Evolutionary conservation across 225 moss, liverwort and hornwort species (phyloP), one percentile per base, ranked within the genome.

Genomic region (Neckera pumila): DNA sequence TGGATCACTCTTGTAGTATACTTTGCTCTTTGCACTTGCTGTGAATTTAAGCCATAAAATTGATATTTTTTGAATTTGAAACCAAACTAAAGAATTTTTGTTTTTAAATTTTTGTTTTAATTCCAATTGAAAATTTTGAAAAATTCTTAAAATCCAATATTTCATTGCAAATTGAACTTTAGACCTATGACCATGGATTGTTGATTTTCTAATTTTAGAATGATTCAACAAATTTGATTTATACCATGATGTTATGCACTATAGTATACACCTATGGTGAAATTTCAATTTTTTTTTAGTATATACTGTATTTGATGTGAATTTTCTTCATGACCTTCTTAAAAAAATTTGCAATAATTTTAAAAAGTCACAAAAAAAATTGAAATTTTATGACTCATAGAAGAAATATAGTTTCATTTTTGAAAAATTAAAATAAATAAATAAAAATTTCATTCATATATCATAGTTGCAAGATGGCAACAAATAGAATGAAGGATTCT

Each of bases 1-100:
- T 0, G 0, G 4, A 62, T 62, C 31, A 12, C 3, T 3, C 3
- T 65, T 36, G 3, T 10, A 36, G n/a, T n/a, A 7, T 13, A 23
- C 40, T 40, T 70, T n/a, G 12, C 1, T 69, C 1, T 23, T 70
- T 40, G 1, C 3, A 70, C 8, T 70, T 40, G 22, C 9, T 70
- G 13, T 40, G 40, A 70, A 38, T 70, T 69, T 38, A 2, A 70
- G 23, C 14, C 23, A 70, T 25, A 70, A 40, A 40, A 38, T 25
- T 70, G 25, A 40, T 25, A 14, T 69, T 69, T 69, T 70, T 22
- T 70, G 25, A 14, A 14, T 70, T 26, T 70, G 70, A 40, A 8
- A 40, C 25, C 1, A 1, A 70, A 70, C 40, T 40, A 8, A 70
- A 40, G 25, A 40, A 40, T 25, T 40, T 4, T 40, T 14, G 4